Evolutionary conservation across 768 basidiomycete genomes (phyloP).

Genomic region (Tylopilus plumbeoviolaceoides): DNA sequence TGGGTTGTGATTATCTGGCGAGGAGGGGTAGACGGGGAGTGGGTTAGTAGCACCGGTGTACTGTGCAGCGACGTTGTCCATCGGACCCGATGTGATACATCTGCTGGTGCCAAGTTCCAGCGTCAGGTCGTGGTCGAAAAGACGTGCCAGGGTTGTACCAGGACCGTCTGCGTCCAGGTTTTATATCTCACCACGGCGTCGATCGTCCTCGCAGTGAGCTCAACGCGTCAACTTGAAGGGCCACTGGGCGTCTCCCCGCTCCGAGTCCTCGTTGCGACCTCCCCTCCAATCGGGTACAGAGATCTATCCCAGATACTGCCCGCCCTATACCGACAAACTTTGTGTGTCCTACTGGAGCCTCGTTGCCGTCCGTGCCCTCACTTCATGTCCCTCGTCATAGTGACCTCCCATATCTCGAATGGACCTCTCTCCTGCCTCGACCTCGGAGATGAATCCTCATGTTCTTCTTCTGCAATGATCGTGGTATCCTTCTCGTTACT

Average conservation of each 20-base stretch:
- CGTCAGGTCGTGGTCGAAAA: constrained; percentile 26
- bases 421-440: constrained; percentile 20
- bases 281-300: constrained; percentile 7
- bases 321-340: constrained; percentile 20
- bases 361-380: constrained; percentile 12
- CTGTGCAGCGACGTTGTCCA: constrained; percentile 35
- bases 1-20: constrained; percentile 27
- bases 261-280: constrained; percentile 16
- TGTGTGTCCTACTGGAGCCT: constrained; percentile 13
- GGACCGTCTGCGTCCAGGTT: constrained; percentile 24
- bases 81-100: constrained; percentile 35
- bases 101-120: constrained; percentile 21
- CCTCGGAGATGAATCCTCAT: constrained; percentile 37
- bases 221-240: constrained; percentile 8
- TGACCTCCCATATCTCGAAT: constrained; percentile 18
- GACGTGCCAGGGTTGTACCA: constrained; percentile 29
- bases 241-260: constrained; percentile 13
- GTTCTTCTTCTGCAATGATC: constrained; percentile 9
- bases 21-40: constrained; percentile 31
- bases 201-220: constrained; percentile 16
- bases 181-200: constrained; percentile 23
- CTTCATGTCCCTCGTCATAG: constrained; percentile 17
- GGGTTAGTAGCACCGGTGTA: constrained; percentile 20
- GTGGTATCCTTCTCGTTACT: constrained; percentile 23
- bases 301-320: constrained; percentile 12